Conservation (phyloP, 352 stramenopile genomes). For the Pythium chondricola region DNA sequence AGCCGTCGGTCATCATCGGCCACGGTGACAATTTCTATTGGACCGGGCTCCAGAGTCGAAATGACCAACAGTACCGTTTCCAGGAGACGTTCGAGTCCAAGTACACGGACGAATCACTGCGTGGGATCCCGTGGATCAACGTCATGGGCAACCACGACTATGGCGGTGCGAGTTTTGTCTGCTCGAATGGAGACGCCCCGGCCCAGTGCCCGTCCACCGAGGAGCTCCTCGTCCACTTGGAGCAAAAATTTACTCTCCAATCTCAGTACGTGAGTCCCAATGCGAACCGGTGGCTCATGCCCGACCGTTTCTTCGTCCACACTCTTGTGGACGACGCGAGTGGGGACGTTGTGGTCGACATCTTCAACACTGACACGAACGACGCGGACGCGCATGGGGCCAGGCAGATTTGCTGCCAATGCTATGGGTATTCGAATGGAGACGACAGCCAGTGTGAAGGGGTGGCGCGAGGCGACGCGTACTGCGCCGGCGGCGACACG, state of each 20-base stretch:
- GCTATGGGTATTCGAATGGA: slow-evolving; percentile 64
- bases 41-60: slow-evolving; percentile 47
- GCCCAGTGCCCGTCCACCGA: slow-evolving; percentile 37
- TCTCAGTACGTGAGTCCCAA: slow-evolving; percentile 72
- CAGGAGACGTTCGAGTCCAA: slow-evolving; percentile 77
- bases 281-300: slow-evolving; percentile 71
- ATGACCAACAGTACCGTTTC: slow-evolving; percentile 61
- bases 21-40: slow-evolving; percentile 56
- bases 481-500: slow-evolving; percentile 50
- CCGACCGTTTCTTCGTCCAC: slow-evolving; percentile 73
- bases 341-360: slow-evolving; percentile 52
- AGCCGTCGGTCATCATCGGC: slow-evolving; percentile 27
- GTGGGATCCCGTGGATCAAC: slow-evolving; percentile 72
- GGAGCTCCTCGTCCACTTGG: slow-evolving; percentile 38
- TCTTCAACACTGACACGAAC: slow-evolving; percentile 83
- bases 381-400: slow-evolving; percentile 47
- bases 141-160: slow-evolving; percentile 86
- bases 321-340: slow-evolving; percentile 33
- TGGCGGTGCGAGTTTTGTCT: slow-evolving; percentile 69
- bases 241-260: slow-evolving; percentile 66
- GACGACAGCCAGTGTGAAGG: slow-evolving; percentile 55
- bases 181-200: slow-evolving; percentile 31
- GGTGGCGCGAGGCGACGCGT: slow-evolving; percentile 38
- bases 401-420: slow-evolving; percentile 76
- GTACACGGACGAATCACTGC: slow-evolving; percentile 42